Conservation (phyloP, 441 rosid genomes). For the Corymbia calophylla region DNA sequence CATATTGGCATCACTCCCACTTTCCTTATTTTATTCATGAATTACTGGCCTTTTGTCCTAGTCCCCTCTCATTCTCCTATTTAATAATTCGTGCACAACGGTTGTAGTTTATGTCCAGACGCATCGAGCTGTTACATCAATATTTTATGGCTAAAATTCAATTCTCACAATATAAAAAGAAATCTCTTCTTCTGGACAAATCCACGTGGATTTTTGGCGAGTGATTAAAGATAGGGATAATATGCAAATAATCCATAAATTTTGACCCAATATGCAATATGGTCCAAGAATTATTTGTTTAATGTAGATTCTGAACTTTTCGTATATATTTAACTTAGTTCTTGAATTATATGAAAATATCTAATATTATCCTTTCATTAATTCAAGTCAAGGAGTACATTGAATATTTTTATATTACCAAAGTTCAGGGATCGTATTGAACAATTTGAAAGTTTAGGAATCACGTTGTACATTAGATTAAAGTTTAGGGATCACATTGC, state of each 20-base stretch:
- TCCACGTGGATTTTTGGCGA: background rate
- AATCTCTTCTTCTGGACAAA: background rate
- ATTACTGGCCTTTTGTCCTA: background rate
- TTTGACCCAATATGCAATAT: background rate
- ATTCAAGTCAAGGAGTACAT: too few relatives aligned
- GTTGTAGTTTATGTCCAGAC: background rate
- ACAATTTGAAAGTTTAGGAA: too few relatives aligned
- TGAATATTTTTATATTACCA: too few relatives aligned
- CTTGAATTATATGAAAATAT: too few relatives aligned
- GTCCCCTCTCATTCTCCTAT: background rate
- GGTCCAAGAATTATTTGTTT: too few relatives aligned
- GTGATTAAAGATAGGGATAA: background rate
- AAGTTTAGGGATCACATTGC: too few relatives aligned
- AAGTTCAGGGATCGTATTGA: too few relatives aligned
- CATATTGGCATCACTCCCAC: background rate
- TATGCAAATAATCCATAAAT: too few relatives aligned
- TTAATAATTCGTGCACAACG: background rate
- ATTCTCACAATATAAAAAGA: background rate
- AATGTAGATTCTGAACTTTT: accelerated
- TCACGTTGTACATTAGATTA: too few relatives aligned
- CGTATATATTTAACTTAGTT: too few relatives aligned
- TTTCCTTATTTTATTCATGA: background rate
- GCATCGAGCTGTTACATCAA: background rate
- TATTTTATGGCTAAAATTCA: background rate
- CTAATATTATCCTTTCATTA: background rate